Base-by-base conservation (phyloP, 345 rosid genomes). In the Cochlearia excelsa region DNA sequence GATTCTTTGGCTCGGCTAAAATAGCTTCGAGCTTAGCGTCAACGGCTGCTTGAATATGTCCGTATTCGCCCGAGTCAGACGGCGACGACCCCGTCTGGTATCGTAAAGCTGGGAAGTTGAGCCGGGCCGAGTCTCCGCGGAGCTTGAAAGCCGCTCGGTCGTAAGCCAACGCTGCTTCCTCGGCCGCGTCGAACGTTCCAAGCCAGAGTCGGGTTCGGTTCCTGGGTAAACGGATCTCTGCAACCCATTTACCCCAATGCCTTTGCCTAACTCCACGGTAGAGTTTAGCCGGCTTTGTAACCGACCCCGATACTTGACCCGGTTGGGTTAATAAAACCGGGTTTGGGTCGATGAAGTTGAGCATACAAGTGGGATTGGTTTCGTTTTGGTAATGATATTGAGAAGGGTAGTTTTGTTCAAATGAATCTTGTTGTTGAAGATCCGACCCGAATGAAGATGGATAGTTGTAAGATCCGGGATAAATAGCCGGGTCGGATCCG, bases 161-260 rank as follows among this genome's bases (percentile, higher is more conserved):
- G 26, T 92, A 92, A 33, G 98, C 98, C 45, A 84, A 67, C 16
- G 98, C 98, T 5, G 98, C 98, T 72, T 82, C 92, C 59, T 88
- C 96, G 1, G 96, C 98, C 0, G 98, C 84, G 68, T 92, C 96
- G 39, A 84, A 92, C 30, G 98, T 92, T 40, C 98, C 98, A 0
- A 92, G 84, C 98, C 98, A 92, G 43, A 92, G 95, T 10, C 98
- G 82, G 8, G 96, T 84, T 9, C 98, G 82, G 79, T 92, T 84
- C 74, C 74, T 88, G 7, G 98, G 98, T 2, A 92, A 80, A 46
- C 97, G 87, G 73, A 90, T 87, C 87, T 90, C 95, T 0, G 95
- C 97, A 0, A 90, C 97, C 97, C 97, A 90, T 49, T 87, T 90
- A 1, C 97, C 97, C 97, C 97, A 90, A 33, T 91, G 98, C 27